phyloP scores from a whole-genome alignment of 1,284 basidiomycete species.

The Naganishia sp. region DNA sequence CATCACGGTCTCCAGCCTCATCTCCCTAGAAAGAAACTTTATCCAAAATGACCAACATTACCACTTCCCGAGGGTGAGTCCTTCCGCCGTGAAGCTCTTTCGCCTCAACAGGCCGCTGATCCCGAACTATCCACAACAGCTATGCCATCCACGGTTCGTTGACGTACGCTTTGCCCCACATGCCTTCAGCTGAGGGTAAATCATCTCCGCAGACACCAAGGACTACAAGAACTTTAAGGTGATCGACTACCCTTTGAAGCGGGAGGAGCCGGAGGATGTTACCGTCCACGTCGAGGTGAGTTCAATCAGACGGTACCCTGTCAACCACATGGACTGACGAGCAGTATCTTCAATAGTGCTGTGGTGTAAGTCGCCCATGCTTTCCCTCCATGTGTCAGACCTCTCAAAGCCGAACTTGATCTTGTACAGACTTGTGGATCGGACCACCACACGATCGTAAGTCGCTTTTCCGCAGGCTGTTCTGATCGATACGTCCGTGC shows the following conservation, averaged over 20 bases:
- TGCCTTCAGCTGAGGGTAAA: too few relatives aligned
- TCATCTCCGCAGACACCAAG: conserved; percentile 6
- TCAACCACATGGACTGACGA: too few relatives aligned
- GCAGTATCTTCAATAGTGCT: conserved; percentile 35
- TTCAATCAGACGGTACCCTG: too few relatives aligned
- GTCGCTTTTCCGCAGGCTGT: background rate
- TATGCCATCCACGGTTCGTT: conserved; percentile 33
- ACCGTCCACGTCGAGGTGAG: conserved; percentile 72
- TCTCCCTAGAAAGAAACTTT: background rate
- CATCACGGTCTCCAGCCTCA: background rate
- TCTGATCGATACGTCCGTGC: background rate
- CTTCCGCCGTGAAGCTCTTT: background rate
- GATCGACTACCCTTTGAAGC: conserved; percentile 67
- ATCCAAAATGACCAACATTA: conserved; percentile 26
- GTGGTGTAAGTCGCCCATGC: conserved; percentile 44
- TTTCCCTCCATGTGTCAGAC: too few relatives aligned
- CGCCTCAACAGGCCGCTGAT: too few relatives aligned
- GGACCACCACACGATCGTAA: conserved; percentile 51
- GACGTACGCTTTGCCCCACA: too few relatives aligned
- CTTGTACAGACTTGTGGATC: conserved; percentile 32
- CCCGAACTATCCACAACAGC: background rate
- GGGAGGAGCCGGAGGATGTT: conserved; percentile 63
- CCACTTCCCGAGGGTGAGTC: conserved; percentile 28
- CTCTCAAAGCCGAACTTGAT: background rate
- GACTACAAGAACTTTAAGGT: conserved; percentile 55